Base-by-base conservation (phyloP, 2,329 filamentous ascomycete genomes). In the Fulvia fulva region DNA sequence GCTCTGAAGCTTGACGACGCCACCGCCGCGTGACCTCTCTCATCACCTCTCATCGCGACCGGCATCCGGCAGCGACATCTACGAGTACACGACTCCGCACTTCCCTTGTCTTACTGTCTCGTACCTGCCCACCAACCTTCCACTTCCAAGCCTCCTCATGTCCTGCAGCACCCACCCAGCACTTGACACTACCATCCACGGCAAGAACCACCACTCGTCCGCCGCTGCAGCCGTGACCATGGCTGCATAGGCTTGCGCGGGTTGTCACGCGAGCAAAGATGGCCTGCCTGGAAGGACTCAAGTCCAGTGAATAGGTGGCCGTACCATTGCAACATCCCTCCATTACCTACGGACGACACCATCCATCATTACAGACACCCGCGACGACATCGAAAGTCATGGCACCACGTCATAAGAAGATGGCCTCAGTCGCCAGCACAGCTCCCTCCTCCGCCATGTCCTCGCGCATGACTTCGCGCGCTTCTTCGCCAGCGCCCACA, bases 231-330 rank as follows among this genome's bases (percentile, higher is more conserved):
- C 56, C 56, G 58, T 62, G 53, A 68, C 69, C 59, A 78, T 78
- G 76, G 72, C 73, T 76, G 75, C 71, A 71, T 78, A 69, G 70
- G 67, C 57, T 46, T 30, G 51, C 44, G 43, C 49, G 55, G 63
- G 63, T 41, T 16, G 26, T 66, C 68, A 68, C 70, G 70, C 71
- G 71, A 64, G 60, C 57, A 59, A 51, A 53, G 21, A 70, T 72
- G 72, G 68, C 64, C 56, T 62, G 53, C n/a, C 19, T 44, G 21
- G 46, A 26, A 22, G 26, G 44, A 55, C 32, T 46, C 41, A 28
- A 41, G 37, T 41, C 25, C 52, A 30, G 37, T 47, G 41, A 54
- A 54, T 34, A 54, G 37, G 37, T 28, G 41, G 32, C 23, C 53
- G 52, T 55, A n/a, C 14, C 37, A 56, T 37, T 53, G 45, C 46